Base-by-base conservation (phyloP, 768 basidiomycete genomes). In the Podaxis mareebaensis region DNA sequence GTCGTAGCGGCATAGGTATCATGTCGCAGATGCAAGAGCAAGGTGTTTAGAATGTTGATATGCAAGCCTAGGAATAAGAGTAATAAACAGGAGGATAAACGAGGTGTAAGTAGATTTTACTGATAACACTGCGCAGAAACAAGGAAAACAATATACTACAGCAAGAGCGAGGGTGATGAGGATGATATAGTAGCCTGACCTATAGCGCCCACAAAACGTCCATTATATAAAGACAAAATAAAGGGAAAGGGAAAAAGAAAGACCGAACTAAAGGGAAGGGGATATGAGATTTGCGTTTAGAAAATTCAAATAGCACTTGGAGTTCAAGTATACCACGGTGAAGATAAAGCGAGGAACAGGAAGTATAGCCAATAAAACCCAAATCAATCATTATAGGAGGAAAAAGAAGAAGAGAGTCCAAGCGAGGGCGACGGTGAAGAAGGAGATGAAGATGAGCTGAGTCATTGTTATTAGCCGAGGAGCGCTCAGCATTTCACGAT, bases 391-490 rank as follows among this genome's bases (percentile, higher is more conserved):
- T 10, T 15, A 44, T 15, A 28, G 8, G 26, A 53, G 28, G 26
- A 53, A 53, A 42, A 53, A 53, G 28, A 42, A 53, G 38, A 61
- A 61, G 10, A 61, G 51, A n/a, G 38, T 42, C 24, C 38, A 42
- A n/a, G 40, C 40, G n/a, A 53, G 20, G 10, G 53, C 12, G 7
- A 44, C 60, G 3, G 52, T 56, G 38, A 63, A 38, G 11, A 57
- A 17, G 22, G 49, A 39, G 20, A 63, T 36, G 33, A 63, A 36
- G 22, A 63, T 51, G 48, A 63, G 55, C 20, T 63, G 61, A 13
- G 55, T 17, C 17, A 40, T 39, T 10, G 61, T 63, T 36, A 63
- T 46, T 8, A 57, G 46, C 17, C 54, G 54, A 28, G 61, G 61
- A 24, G 49, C 33, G 22, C 36, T 39, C 22, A 49, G 15, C 12